Evolutionary conservation across 2,329 filamentous ascomycete genomes (phyloP), one percentile per base, ranked within the genome.

Genomic region (Ceratocystis colombiana): DNA sequence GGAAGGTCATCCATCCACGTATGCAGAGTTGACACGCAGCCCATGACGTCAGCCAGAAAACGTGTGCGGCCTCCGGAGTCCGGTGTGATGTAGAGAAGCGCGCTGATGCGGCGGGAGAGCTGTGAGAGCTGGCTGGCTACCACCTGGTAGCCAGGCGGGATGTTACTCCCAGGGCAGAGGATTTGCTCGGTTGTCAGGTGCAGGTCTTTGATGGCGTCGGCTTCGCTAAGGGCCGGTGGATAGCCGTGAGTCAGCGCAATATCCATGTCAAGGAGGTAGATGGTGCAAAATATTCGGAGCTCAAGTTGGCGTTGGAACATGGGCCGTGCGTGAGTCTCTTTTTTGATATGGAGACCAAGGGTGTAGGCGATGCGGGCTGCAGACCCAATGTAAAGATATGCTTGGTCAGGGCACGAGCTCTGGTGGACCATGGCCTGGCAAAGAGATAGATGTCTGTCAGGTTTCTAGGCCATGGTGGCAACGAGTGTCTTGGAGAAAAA

Each of bases 221-320:
- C 69, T 3, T 72, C 69, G 46, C 64, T 65, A 22, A 73, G 67
- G 12, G 71, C 69, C 0, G 72, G 69, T 2, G 72, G 72, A 57
- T 71, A 71, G 10, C 71, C 72, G 41, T 71, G 71, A 61, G 69
- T 70, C 4, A 71, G 67, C 3, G 71, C 70, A 2, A 73, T 67
- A 15, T 73, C 72, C 6, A 72, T 66, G 37, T 73, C 72, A 2
- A 73, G 70, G 25, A 72, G 44, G 63, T 70, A 73, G 0, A 72
- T 65, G 0, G 71, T 71, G 20, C 70, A 69, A 61, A 71, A 71
- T 5, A 73, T 68, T 5, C 72, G 69, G 17, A 71, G 61, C 45
- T 71, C 71, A 7, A 70, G 55, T 64, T 73, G 71, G 6, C 69
- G 68, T 48, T 72, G 70, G 3, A 72, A 66, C 41, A 70, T 71